Evolutionary conservation across 2,329 filamentous ascomycete genomes (phyloP).

Genomic region (Calonectria naviculata): DNA sequence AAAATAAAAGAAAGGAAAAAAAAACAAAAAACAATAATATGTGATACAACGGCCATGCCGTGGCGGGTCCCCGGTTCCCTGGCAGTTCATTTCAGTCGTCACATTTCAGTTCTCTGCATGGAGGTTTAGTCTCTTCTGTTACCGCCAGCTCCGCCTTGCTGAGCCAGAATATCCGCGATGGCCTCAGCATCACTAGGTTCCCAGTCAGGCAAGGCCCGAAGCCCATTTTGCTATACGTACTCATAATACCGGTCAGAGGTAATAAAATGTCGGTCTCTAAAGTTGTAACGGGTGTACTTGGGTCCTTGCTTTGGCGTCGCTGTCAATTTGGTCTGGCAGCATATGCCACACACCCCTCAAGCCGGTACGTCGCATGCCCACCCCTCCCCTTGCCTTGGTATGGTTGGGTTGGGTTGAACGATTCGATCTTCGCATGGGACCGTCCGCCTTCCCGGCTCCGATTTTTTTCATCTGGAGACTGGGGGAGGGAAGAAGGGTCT

Average conservation of each 20-base stretch:
- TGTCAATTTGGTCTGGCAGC: constrained; percentile 27
- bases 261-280: constrained; percentile 24
- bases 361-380: constrained; percentile 12
- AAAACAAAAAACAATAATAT: constrained; percentile 27
- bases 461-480: constrained; percentile 37
- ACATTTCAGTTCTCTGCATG: constrained; percentile 13
- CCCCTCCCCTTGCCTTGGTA: constrained; percentile 14
- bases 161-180: constrained; percentile 25
- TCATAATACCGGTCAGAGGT: constrained; percentile 37
- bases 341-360: constrained; percentile 29
- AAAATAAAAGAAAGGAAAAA: constrained; percentile 10
- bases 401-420: constrained; percentile 31
- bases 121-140: constrained; percentile 1
- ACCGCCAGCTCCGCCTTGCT: constrained; percentile 21
- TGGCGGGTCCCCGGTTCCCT: constrained; percentile 1
- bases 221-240: constrained; percentile 11
- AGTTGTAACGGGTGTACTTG: constrained; percentile 20
- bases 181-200: constrained; percentile 29
- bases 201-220: constrained; percentile 23
- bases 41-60: constrained; percentile 14
- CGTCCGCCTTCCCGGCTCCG: constrained; percentile 37
- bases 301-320: constrained; percentile 32
- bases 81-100: constrained; percentile 10
- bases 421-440: constrained; percentile 42
- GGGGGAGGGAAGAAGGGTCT: constrained; percentile 22